Base-by-base conservation (phyloP, 75 land plant genomes). In the Ceratopteris richardii region DNA sequence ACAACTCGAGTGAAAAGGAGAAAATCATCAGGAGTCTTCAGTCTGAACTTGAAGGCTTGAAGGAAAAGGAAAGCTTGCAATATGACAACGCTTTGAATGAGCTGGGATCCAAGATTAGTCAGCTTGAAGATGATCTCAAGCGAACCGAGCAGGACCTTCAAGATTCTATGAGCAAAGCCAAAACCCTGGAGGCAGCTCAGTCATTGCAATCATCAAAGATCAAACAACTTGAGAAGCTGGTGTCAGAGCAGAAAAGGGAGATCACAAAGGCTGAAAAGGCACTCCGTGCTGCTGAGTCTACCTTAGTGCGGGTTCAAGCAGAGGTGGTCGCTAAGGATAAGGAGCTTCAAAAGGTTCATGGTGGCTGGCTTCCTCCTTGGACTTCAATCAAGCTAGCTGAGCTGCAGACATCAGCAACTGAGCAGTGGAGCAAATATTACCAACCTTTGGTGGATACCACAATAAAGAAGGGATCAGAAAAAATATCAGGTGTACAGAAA, bases 351-450 rank as follows among this genome's bases (percentile, higher is more conserved):
- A 65, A 78, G 82, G 73, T 66, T 24, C 70, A 81, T 56, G 73
- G 83, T 39, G 73, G 73, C 46, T 81, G 80, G 80, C 55, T 81
- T 9, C 83, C 83, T n/a, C 67, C 70, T 39, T 81, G 80, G 80
- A 62, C 77, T 65, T 72, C 64, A 47, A 29, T 52, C 22, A 69
- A 64, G 48, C 40, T 72, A 0, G 31, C 10, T 42, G n/a, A 48
- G 17, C 46, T 23, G 39, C 70, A 80, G 82, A 41, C 54, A 12
- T 24, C 26, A 46, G 25, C 47, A 18, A 29, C 24, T 43, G 48
- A 22, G 3, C 36, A 64, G 23, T 80, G 83, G 83, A 58, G 58
- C 22, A 60, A 44, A 50, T 58, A 67, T 76, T 79, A 51, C 33
- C 76, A 68, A 44, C 83, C 83, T 44, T 65, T 59, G 1, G 30